A percentile compares a stretch with the other conserved stretches of the same genome.
phyloP scores from a whole-genome alignment of 139 green algal genomes.

The Gonium pectorale region DNA sequence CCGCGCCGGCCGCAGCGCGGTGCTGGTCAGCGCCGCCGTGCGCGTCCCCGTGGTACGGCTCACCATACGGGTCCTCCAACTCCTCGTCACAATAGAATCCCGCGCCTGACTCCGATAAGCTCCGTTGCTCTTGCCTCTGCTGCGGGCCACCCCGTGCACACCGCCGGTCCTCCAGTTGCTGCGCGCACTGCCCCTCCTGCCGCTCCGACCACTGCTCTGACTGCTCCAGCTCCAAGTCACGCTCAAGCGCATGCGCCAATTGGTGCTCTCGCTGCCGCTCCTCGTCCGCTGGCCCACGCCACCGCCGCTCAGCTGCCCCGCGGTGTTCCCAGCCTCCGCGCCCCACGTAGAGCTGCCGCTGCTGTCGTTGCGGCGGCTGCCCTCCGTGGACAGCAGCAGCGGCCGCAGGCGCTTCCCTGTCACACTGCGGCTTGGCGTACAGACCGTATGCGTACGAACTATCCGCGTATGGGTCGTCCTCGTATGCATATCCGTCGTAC shows the following conservation, averaged over 20 bases:
- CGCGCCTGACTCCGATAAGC: neutral
- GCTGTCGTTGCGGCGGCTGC: neutral
- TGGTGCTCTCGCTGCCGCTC: neutral
- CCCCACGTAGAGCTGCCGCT: neutral
- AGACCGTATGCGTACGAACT: no score
- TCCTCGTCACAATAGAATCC: constrained; percentile 37
- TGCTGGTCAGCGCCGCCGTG: no score
- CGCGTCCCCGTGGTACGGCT: neutral
- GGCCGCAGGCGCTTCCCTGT: neutral
- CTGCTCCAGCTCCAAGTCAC: neutral
- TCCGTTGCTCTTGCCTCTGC: neutral
- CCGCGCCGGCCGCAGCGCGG: no score
- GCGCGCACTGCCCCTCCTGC: constrained; percentile 13
- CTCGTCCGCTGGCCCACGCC: neutral
- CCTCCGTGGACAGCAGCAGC: neutral
- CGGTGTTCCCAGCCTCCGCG: neutral
- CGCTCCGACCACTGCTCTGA: constrained; percentile 3
- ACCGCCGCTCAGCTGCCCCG: neutral
- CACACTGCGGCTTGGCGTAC: no score
- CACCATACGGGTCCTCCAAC: constrained; percentile 27
- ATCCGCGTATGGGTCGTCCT: no score
- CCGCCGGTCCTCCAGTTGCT: neutral
- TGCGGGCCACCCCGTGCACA: neutral
- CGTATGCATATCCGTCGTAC: no score
- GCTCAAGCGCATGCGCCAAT: no score